phyloP scores from a whole-genome alignment of 2,329 filamentous ascomycete genomes.

The Zymoseptoria tritici region DNA sequence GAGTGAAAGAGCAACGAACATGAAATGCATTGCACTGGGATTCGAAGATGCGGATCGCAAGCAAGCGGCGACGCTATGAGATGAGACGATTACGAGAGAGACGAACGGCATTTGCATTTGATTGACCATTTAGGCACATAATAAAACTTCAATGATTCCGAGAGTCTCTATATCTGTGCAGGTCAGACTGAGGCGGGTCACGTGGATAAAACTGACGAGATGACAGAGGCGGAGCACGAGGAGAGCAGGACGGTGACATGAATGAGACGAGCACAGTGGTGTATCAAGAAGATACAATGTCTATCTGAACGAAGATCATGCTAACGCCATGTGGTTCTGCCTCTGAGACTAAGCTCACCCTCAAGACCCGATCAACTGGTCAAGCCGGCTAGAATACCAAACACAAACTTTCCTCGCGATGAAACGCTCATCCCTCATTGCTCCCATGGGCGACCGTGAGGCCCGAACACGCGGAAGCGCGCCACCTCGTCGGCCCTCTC shows the following conservation, averaged over 20 bases:
- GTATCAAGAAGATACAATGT: not conserved
- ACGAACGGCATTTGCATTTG: not conserved
- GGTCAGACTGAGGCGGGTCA: not conserved
- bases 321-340: not conserved
- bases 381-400: not conserved
- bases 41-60: not conserved
- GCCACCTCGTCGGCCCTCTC: not conserved
- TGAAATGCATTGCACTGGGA: not conserved
- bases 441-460: not conserved
- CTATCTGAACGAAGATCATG: not conserved
- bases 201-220: not conserved
- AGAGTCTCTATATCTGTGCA: not conserved
- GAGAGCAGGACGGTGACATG: not conserved
- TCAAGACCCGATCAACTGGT: not conserved
- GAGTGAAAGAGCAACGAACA: not conserved
- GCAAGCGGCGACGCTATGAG: not conserved
- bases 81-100: not conserved
- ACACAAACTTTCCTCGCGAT: not conserved
- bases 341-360: not conserved
- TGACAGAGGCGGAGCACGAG: not conserved
- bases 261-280: not conserved
- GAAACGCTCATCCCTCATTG: not conserved
- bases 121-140: not conserved
- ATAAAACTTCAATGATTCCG: not conserved
- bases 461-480: too few relatives aligned